A percentile compares a stretch with the other conserved stretches of the same genome.
Conservation (phyloP, 2,329 filamentous ascomycete species). For the Talaromyces atroroseus region DNA sequence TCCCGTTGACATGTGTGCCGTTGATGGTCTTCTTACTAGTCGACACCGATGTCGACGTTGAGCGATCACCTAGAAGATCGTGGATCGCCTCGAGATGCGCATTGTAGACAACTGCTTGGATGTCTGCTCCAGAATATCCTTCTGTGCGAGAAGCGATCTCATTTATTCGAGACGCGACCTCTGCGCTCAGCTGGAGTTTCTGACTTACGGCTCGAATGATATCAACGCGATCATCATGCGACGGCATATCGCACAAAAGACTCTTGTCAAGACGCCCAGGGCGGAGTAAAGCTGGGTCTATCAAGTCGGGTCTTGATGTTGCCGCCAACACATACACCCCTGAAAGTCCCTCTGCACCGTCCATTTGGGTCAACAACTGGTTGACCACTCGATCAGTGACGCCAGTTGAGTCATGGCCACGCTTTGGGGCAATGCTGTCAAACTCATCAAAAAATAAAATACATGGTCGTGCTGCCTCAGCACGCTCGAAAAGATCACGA, state of each 20-base stretch:
- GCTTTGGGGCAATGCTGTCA: constrained; percentile 93
- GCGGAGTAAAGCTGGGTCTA: constrained; percentile 85
- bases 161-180: constrained; percentile 58
- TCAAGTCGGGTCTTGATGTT: constrained; percentile 86
- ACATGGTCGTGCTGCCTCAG: constrained; percentile 80
- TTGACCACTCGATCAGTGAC: constrained; percentile 99
- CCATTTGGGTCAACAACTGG: constrained; percentile 97
- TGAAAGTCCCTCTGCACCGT: constrained; percentile 88
- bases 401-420: constrained; percentile 93
- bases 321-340: constrained; percentile 96
- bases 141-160: constrained; percentile 76
- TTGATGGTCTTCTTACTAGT: constrained; percentile 17
- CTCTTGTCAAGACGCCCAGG: constrained; percentile 93
- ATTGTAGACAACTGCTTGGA: constrained; percentile 93
- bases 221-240: constrained; percentile 66
- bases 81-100: constrained; percentile 96
- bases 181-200: constrained; percentile 68
- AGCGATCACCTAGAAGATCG: constrained; percentile 66
- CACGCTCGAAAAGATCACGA: constrained; percentile 88
- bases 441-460: constrained; percentile 99
- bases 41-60: constrained; percentile 31
- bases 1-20: constrained; percentile 19
- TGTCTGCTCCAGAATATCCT: constrained; percentile 87
- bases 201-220: constrained; percentile 79
- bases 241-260: constrained; percentile 83